Evolutionary conservation across 1,284 basidiomycete species (phyloP).

Genomic region (Grifola frondosa): DNA sequence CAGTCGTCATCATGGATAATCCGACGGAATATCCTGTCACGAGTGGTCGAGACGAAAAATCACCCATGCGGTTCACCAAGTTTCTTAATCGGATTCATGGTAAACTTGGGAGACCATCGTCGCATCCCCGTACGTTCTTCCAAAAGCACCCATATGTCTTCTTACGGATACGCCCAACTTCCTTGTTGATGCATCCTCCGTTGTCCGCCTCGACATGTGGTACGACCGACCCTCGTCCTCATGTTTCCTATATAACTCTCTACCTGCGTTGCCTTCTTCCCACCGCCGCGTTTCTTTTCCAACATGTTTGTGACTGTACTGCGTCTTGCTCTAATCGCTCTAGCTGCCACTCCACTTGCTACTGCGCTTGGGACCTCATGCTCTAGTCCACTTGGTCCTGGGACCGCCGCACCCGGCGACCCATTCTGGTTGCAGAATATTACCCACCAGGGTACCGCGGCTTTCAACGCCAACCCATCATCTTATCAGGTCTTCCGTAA

Average conservation of each 20-base stretch:
- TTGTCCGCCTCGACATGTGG: conserved; percentile 12
- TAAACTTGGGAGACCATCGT: conserved; percentile 12
- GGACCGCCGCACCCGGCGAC: conserved; percentile 54
- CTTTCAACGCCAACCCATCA: conserved; percentile 55
- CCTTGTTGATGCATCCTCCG: conserved; percentile 1
- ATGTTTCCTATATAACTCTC: conserved; percentile 20
- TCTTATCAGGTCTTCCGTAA: conserved; percentile 74
- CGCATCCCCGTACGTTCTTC: conserved; percentile 12
- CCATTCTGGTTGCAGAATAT: conserved; percentile 74
- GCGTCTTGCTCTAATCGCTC: conserved; percentile 22
- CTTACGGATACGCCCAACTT: conserved; percentile 6
- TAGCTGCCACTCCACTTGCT: conserved; percentile 21
- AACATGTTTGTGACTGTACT: conserved; percentile 25
- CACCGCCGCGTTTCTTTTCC: conserved; percentile 9
- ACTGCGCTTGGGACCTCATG: conserved; percentile 42
- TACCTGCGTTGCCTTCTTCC: conserved; percentile 2
- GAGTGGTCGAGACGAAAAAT: conserved; percentile 5
- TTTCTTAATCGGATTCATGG: conserved; percentile 18
- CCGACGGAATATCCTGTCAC: conserved; percentile 10
- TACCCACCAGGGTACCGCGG: conserved; percentile 59
- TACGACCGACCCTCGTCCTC: conserved; percentile 9
- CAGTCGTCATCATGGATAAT: too few species aligned
- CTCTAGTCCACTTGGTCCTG: conserved; percentile 42
- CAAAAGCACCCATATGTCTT: neutral
- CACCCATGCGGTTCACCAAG: conserved; percentile 16